These are phyloP conservation scores for Quercus alba DNA, from an alignment of 306 rosid species.

Conservation along the genomic window DNA sequence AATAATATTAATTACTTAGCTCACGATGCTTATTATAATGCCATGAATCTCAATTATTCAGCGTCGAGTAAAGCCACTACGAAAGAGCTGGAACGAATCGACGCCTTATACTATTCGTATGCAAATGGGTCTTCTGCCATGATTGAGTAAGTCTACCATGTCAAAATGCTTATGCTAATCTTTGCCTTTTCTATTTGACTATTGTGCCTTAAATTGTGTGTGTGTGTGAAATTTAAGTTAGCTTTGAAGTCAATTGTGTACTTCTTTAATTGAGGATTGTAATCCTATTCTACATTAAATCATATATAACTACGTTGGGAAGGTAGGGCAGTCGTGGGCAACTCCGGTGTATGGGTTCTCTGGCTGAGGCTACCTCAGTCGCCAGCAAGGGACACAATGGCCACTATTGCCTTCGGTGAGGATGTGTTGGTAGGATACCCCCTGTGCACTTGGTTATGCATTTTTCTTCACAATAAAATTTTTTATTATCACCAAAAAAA, in stretches of 20 bases:
- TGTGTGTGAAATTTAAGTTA: not conserved
- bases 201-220: conserved; percentile 1
- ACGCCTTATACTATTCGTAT: conserved; percentile 61
- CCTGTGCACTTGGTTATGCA: no score
- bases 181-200: not conserved
- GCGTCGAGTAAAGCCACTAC: conserved; percentile 85
- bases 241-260: not conserved
- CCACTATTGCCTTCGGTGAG: no score
- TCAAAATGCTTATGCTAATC: not conserved
- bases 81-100: conserved; percentile 84
- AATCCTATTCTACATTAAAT: not conserved
- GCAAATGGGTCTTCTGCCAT: conserved; percentile 73
- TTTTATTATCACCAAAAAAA: no score
- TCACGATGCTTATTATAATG: not conserved
- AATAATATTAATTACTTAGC: not conserved
- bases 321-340: no score
- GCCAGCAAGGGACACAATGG: no score
- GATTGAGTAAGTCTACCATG: conserved; percentile 76
- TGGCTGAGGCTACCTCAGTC: no score
- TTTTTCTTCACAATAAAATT: no score
- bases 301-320: not conserved
- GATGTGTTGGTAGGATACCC: no score
- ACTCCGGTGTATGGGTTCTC: no score
- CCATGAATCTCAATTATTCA: conserved; percentile 33
- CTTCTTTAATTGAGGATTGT: not conserved